Percentiles rank a stretch among this genome's conserved stretches.
Evolutionary conservation across 2,329 filamentous ascomycete species (phyloP).

Genomic region (Penicillium polonicum): DNA sequence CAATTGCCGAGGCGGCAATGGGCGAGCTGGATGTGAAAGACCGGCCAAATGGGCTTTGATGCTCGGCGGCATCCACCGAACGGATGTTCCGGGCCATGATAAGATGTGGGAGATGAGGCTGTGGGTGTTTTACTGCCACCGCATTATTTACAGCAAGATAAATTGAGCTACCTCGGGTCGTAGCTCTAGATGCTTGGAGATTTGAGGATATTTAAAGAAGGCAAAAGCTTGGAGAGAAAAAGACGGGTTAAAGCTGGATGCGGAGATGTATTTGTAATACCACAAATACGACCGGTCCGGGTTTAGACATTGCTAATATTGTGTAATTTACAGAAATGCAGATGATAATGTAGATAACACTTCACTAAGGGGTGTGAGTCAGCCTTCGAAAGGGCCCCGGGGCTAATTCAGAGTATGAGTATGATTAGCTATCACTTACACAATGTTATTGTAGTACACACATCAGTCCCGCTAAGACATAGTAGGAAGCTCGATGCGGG

Average conservation of each 20-base stretch:
- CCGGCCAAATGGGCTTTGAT: constrained; percentile 33
- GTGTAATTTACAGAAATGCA: not conserved
- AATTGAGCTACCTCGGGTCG: not conserved
- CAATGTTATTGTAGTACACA: too few relatives aligned
- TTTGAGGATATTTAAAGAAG: not conserved
- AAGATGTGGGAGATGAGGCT: constrained; percentile 11
- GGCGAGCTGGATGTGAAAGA: constrained; percentile 62
- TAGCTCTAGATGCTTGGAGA: not conserved
- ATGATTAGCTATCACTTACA: not conserved
- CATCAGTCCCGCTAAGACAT: not conserved
- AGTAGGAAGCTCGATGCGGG: constrained; percentile 1
- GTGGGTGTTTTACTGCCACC: not conserved
- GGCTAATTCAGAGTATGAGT: not conserved
- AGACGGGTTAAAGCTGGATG: constrained; percentile 6
- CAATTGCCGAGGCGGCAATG: constrained; percentile 64
- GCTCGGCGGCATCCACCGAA: constrained; percentile 28
- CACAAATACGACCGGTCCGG: not conserved
- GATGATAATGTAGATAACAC: not conserved
- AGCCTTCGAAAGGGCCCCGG: not conserved
- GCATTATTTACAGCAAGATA: constrained; percentile 5
- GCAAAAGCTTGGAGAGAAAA: not conserved
- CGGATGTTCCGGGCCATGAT: constrained; percentile 31
- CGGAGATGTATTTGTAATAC: constrained; percentile 9
- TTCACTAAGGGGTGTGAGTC: not conserved
- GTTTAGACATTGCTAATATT: not conserved